Evolutionary conservation across 164 flowering plant genomes (phyloP).

Genomic region (Vitis vinifera): ASM3070453v1 NC_081821.1:4218501-4219000

Average conservation of each 20-base stretch:
- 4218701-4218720: conserved; percentile 6
- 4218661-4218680: conserved; percentile 1
- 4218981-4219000: neutral
- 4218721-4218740: neutral
- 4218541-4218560: conserved; percentile 2
- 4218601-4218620: conserved; percentile 53
- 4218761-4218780: conserved; percentile 57
- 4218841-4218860: conserved; percentile 33
- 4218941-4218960: no score
- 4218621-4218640: conserved; percentile 31
- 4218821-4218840: conserved; percentile 20
- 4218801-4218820: conserved; percentile 70
- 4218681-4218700: neutral
- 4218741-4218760: conserved; percentile 50
- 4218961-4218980: neutral
- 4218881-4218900: conserved; percentile 42
- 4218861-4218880: conserved; percentile 48
- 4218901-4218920: conserved; percentile 35
- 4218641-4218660: conserved; percentile 52
- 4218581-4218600: conserved; percentile 79
- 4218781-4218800: conserved; percentile 78
- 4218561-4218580: conserved; percentile 55
- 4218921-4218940: neutral
- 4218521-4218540: neutral
- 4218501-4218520: neutral